A percentile compares a stretch with the other conserved stretches of the same genome.
Conservation (phyloP, 106 monocot species). For the Dendrobium chrysotoxum region DNA sequence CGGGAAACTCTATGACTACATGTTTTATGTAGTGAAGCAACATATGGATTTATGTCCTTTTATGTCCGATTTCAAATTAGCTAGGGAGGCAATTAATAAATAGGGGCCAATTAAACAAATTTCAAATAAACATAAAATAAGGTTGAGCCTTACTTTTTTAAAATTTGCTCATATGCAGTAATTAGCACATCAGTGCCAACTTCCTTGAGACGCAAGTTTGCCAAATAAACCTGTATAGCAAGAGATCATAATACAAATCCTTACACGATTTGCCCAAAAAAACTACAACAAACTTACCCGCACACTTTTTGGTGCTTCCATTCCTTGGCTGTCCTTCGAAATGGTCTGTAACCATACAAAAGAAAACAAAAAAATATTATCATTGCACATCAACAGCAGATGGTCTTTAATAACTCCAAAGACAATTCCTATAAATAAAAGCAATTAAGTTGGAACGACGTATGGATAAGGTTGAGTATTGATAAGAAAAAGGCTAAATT, state of each 20-base stretch:
- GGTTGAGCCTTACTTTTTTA: constrained; percentile 64
- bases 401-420: neutral
- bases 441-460: too few relatives aligned
- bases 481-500: neutral
- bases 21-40: neutral
- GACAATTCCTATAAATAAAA: neutral
- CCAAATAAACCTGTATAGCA: constrained; percentile 54
- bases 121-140: neutral
- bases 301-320: constrained; percentile 57
- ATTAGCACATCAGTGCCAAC: constrained; percentile 77
- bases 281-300: constrained; percentile 35
- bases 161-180: constrained; percentile 70
- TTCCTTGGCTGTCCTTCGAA: constrained; percentile 83
- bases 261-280: neutral
- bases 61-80: neutral
- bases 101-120: neutral
- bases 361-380: neutral
- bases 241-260: neutral
- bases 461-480: neutral
- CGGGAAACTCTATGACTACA: neutral
- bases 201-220: constrained; percentile 78
- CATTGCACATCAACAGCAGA: neutral
- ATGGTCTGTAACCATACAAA: constrained; percentile 36
- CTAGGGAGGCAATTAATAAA: neutral
- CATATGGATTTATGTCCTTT: neutral